Evolutionary conservation across 805 yeast genomes (phyloP), one percentile per base, ranked within the genome.

Genomic region (Kodamaea fukazawae): DNA sequence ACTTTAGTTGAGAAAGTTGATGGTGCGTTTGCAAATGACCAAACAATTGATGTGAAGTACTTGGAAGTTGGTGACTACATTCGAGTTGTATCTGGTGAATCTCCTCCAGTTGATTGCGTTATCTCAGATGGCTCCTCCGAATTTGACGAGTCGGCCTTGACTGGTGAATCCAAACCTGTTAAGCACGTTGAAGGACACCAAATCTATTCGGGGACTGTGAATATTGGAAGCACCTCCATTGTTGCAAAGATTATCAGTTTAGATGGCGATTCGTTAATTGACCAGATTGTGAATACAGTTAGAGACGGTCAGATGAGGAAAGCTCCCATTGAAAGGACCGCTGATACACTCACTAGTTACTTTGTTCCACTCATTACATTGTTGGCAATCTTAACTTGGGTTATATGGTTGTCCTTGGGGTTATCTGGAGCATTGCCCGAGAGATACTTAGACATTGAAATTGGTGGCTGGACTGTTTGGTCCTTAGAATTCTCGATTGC

Each of bases 381-480:
- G 10, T 47, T 82, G 7, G 86, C 91, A 0, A 59, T 83, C 10
- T 4, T 67, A 1, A 82, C 86, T 0, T 85, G 89, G 86, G 51
- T 79, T 4, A 66, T 83, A 6, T 85, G 93, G 93, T 58, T 83
- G 14, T 50, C 69, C 1, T 62, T 83, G 4, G 87, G 85, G 1
- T 63, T 63, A 38, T 53, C 75, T 1, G 82, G 83, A 0, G 49
- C 61, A 1, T 63, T 83, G 12, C 89, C 90, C 0, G 50, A 48
- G 0, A 27, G 49, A 3, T 83, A 83, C 46, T 63, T 82, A 32
- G 86, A 82, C 51, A 73, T 74, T 40, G 84, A 80, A 42, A 66
- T 78, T 36, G 87, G 87, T 11, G 86, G 88, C 1, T 83, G 90
- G 88, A 65, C 75, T 0, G 75, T 83, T 9, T 85, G 91, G 89